phyloP scores from a whole-genome alignment of 2,329 filamentous ascomycete species.

The Dactylellina sp. region DNA sequence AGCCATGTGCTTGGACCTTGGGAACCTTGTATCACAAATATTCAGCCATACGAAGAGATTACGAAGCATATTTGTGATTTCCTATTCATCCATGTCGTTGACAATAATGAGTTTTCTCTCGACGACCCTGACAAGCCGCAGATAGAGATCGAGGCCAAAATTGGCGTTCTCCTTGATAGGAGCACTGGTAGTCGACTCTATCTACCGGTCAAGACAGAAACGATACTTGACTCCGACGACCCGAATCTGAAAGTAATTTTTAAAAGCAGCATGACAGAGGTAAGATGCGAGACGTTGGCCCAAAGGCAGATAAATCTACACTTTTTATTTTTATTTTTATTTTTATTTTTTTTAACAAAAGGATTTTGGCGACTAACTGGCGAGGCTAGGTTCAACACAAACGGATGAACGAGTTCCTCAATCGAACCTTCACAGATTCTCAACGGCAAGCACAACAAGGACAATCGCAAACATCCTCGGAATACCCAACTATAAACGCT shows the following conservation, averaged over 20 bases:
- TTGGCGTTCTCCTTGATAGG: slow-evolving; percentile 82
- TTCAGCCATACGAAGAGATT: slow-evolving; percentile 78
- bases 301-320: too few relatives aligned
- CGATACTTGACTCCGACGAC: slow-evolving; percentile 72
- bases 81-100: slow-evolving; percentile 77
- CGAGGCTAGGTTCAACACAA: slow-evolving; percentile 78
- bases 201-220: slow-evolving; percentile 77
- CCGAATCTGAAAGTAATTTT: slow-evolving; percentile 73
- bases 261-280: slow-evolving; percentile 89
- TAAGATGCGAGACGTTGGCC: slow-evolving; percentile 68
- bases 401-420: slow-evolving; percentile 85
- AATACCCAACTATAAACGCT: slow-evolving; percentile 62
- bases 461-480: slow-evolving; percentile 63
- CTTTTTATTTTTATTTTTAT: too few relatives aligned
- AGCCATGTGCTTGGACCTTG: slow-evolving; percentile 66
- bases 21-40: slow-evolving; percentile 77
- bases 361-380: slow-evolving; percentile 19
- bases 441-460: slow-evolving; percentile 63
- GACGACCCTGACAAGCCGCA: slow-evolving; percentile 73
- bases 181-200: slow-evolving; percentile 76
- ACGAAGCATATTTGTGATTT: slow-evolving; percentile 84
- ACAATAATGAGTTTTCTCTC: slow-evolving; percentile 72
- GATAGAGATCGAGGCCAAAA: slow-evolving; percentile 93
- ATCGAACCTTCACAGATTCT: slow-evolving; percentile 73
- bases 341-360: neutral